A percentile compares a stretch with the other conserved stretches of the same genome.
Conservation (phyloP, 805 yeast genomes). For the Isabelozyma gotoi region DNA sequence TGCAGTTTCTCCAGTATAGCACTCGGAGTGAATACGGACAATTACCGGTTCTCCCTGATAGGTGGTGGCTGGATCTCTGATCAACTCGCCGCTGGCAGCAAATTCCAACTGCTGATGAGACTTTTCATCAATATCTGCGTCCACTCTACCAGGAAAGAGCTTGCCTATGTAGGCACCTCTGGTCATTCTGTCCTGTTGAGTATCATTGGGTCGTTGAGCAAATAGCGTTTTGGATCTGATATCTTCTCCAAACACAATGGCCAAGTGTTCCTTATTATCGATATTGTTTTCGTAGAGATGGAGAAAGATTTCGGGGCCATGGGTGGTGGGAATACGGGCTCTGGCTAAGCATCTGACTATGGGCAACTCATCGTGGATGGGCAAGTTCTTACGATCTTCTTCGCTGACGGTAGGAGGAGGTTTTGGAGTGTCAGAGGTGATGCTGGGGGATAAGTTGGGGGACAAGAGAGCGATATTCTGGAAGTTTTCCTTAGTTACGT, state of each 20-base stretch:
- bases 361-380: conserved; percentile 62
- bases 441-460: conserved; percentile 19
- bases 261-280: conserved; percentile 92
- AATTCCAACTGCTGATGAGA: conserved; percentile 25
- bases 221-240: conserved; percentile 77
- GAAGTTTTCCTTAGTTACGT: conserved; percentile 4
- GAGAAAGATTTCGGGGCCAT: conserved; percentile 89
- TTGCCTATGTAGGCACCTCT: conserved; percentile 96
- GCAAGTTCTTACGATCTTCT: conserved; percentile 28
- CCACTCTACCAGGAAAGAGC: conserved; percentile 78
- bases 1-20: conserved; percentile 98
- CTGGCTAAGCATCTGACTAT: conserved; percentile 84
- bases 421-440: conserved; percentile 8
- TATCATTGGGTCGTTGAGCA: conserved; percentile 59
- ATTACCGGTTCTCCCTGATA: conserved; percentile 48
- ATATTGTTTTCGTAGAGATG: conserved; percentile 84
- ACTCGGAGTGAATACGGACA: conserved; percentile 92
- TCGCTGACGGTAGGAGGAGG: conserved; percentile 17
- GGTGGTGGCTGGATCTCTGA: conserved; percentile 27
- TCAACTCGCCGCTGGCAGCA: conserved; percentile 31
- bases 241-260: conserved; percentile 94
- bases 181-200: conserved; percentile 95
- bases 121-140: conserved; percentile 59
- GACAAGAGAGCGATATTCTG: conserved; percentile 21
- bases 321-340: conserved; percentile 94